Evolutionary conservation across 78 protist species (phyloP).

Genomic region (Thecamonas trahens): DNA sequence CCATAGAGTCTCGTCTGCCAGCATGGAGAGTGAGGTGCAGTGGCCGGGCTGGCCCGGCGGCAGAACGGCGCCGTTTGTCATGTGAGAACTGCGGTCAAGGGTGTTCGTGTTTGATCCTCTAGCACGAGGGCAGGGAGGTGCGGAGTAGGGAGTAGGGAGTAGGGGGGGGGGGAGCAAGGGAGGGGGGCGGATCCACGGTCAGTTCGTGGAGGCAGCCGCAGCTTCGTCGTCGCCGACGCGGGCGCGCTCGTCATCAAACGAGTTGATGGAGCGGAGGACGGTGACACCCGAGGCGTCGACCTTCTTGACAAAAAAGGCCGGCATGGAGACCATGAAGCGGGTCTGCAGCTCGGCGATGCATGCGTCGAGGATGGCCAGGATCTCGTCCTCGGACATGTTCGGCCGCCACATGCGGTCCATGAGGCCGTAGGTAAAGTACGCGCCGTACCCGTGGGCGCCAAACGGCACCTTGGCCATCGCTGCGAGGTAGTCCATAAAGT

Average conservation of each 20-base stretch:
- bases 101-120: too few species aligned
- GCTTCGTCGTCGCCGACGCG: not conserved
- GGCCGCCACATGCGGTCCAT: slow-evolving; percentile 39
- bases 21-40: too few species aligned
- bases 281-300: slow-evolving; percentile 9
- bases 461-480: slow-evolving; percentile 45
- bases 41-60: too few species aligned
- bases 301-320: not conserved
- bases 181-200: too few species aligned
- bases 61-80: too few species aligned
- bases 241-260: not conserved
- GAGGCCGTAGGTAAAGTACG: slow-evolving; percentile 43
- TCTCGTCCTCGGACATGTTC: slow-evolving; percentile 42
- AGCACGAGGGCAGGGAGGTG: too few species aligned
- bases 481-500: slow-evolving; percentile 60
- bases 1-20: too few species aligned
- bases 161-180: too few species aligned
- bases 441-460: slow-evolving; percentile 71
- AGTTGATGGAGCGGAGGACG: not conserved
- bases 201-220: too few species aligned
- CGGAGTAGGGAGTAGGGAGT: too few species aligned
- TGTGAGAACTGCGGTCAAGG: too few species aligned
- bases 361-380: slow-evolving; percentile 24
- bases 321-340: slow-evolving; percentile 42
- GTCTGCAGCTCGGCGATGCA: slow-evolving; percentile 40